phyloP scores from a whole-genome alignment of 495 filamentous ascomycete species.

The Tuber borchii region DNA sequence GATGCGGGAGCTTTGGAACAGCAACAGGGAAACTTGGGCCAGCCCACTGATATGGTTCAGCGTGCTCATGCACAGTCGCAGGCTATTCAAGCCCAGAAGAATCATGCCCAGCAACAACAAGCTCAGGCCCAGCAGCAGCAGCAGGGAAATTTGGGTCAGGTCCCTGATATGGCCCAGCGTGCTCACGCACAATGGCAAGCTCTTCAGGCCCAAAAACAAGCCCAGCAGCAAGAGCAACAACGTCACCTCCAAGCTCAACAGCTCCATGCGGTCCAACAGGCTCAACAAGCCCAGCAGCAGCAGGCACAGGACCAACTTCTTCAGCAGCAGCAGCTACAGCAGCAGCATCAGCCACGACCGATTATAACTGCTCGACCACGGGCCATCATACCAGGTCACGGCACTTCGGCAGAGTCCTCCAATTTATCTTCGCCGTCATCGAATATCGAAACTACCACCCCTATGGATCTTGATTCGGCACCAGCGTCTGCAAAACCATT shows the following conservation, averaged over 20 bases:
- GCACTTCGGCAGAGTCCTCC: conserved; percentile 35
- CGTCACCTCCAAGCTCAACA: conserved; percentile 22
- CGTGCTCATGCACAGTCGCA: conserved; percentile 31
- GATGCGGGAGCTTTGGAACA: conserved; percentile 29
- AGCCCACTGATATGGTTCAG: conserved; percentile 29
- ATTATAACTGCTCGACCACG: conserved; percentile 23
- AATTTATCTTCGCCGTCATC: conserved; percentile 39
- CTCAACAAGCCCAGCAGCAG: conserved; percentile 19
- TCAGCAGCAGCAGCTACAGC: conserved; percentile 27
- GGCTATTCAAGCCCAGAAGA: conserved; percentile 31
- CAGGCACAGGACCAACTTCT: conserved; percentile 22
- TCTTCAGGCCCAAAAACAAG: conserved; percentile 27
- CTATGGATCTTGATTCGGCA: conserved; percentile 35
- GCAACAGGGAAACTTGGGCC: conserved; percentile 29
- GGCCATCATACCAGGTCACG: conserved; percentile 14
- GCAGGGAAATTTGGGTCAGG: conserved; percentile 32
- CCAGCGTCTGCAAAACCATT: conserved; percentile 18
- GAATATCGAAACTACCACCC: conserved; percentile 28
- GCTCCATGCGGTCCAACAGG: conserved; percentile 8
- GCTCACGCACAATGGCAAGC: conserved; percentile 29
- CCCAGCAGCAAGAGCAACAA: conserved; percentile 18
- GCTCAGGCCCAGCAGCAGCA: conserved; percentile 20
- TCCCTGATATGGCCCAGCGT: conserved; percentile 26
- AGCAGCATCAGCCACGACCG: conserved; percentile 28
- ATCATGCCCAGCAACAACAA: conserved; percentile 18